Evolutionary conservation across 805 yeast genomes (phyloP), one percentile per base, ranked within the genome.

Genomic region (Limtongozyma cylindracea): DNA sequence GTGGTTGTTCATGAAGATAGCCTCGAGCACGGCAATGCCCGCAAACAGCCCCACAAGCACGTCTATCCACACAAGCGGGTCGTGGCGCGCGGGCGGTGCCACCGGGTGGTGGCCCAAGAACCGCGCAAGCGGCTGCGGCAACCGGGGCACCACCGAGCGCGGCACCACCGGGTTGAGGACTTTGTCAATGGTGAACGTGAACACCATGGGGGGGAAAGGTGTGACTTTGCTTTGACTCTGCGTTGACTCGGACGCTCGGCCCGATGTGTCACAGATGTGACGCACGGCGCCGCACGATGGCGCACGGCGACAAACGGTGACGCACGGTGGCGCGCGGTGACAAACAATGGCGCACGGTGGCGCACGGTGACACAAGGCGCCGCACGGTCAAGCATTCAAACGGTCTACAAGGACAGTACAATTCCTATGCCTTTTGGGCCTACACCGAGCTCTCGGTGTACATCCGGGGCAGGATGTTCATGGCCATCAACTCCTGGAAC

Each of bases 401-500:
- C 17, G 7, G 17, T 21, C 26, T 24, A 24, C 17, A 24, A 27
- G 27, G 22, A 20, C 16, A 7, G 10, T 15, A 18, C 13, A 15
- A 14, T 10, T 7, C 17, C n/a, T n/a, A n/a, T n/a, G n/a, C n/a
- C n/a, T n/a, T n/a, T n/a, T n/a, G n/a, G n/a, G n/a, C n/a, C n/a
- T n/a, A n/a, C n/a, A n/a, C 74, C 8, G 80, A 64, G 34, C 82
- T 66, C 34, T 84, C 94, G n/a, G 96, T 78, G 48, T 84, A 84
- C 54, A 84, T 49, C 51, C 98, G 69, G 24, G 96, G 98, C 11
- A 94, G 73, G 38, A 88, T 88, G 48, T 88, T 88, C 99, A 88
- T 88, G 19, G 98, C 93, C 96, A 88, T 88, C 41, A 88, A 62
- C 53, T 88, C 99, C 54, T 88, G 99, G 78, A 88, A 88, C 45